Evolutionary conservation across 139 green algal genomes (phyloP), one percentile per base, ranked within the genome.

Genomic region (Zygnema cylindricum): DNA sequence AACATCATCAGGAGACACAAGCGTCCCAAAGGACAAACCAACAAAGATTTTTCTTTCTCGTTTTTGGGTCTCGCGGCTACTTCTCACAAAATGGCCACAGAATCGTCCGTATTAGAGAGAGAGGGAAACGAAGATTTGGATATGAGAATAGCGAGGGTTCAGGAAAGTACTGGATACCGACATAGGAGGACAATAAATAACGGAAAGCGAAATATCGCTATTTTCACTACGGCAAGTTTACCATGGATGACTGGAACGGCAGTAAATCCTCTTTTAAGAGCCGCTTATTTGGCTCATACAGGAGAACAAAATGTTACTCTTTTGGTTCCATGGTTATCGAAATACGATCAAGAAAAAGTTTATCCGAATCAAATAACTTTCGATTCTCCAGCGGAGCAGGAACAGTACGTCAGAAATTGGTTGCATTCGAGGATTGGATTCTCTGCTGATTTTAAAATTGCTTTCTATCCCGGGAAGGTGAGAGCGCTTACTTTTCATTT

Each of bases 191-290:
- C 35, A 39, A 2, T 77, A 43, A 36, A 86, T 33, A 43, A 7
- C 23, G 41, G 73, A 69, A 69, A 54, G 38, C 77, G 85, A 2
- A 84, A 95, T 55, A 95, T 99, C 22, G 95, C 97, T 69, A 98
- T 99, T 82, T 96, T 99, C 3, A 99, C 98, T 2, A 99, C 98
- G 1, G 98, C 98, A 1, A 93, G 94, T 30, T 92, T 99, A 87
- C 98, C 98, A 0, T 99, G 98, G 98, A 98, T 99, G 95, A 99
- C 98, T 16, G 98, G 98, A 63, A 99, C 98, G 0, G 93, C 95
- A 0, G 96, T 99, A 7, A 99, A 99, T 92, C 98, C 98, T 55
- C 94, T 99, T 88, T 94, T 99, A 88, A 94, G 98, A 7, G 97
- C 98, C 0, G 97, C 96, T 0, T 99, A 98, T 93, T 94, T 99